These are phyloP conservation scores for Ophiocordyceps camponoti-floridani DNA, from an alignment of 2,329 filamentous ascomycete species.

Conservation along the genomic window DNA sequence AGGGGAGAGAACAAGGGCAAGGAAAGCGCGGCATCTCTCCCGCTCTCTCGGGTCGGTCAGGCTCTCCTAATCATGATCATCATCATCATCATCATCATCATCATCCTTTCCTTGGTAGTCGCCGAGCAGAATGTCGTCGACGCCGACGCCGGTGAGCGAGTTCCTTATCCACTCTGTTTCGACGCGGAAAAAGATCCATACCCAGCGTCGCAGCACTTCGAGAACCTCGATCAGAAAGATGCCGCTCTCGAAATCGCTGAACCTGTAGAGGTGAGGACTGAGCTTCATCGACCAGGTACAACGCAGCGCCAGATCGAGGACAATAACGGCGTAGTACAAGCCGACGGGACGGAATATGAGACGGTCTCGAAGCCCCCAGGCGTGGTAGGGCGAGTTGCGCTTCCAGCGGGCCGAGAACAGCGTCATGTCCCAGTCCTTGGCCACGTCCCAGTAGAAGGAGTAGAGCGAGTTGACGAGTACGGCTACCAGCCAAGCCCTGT, in stretches of 20 bases:
- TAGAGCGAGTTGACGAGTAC: constrained; percentile 75
- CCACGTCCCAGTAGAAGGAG: constrained; percentile 97
- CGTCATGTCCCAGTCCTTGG: constrained; percentile 91
- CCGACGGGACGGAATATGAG: constrained; percentile 53
- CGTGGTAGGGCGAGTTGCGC: constrained; percentile 44
- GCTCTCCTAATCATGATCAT: constrained; percentile 9
- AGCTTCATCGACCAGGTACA: constrained; percentile 89
- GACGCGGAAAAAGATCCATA: constrained; percentile 93
- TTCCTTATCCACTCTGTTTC: constrained; percentile 79
- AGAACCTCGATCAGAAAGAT: constrained; percentile 77
- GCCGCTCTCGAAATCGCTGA: constrained; percentile 72
- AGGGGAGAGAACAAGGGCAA: too few relatives aligned
- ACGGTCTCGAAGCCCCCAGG: constrained; percentile 60
- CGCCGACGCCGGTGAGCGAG: constrained; percentile 27
- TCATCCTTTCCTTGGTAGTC: constrained; percentile 48
- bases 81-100: constrained; percentile 21
- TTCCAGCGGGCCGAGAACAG: constrained; percentile 47
- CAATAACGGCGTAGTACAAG: constrained; percentile 70
- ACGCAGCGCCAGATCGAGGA: constrained; percentile 61
- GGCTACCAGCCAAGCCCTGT: constrained; percentile 49
- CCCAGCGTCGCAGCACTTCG: constrained; percentile 77
- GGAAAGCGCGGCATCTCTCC: neutral
- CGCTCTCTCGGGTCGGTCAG: neutral
- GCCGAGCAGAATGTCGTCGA: constrained; percentile 58
- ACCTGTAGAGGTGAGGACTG: constrained; percentile 61